Percentiles rank a stretch among this genome's conserved stretches.
phyloP scores from a whole-genome alignment of 345 rosid species.

The Rhizophora mangle region DNA sequence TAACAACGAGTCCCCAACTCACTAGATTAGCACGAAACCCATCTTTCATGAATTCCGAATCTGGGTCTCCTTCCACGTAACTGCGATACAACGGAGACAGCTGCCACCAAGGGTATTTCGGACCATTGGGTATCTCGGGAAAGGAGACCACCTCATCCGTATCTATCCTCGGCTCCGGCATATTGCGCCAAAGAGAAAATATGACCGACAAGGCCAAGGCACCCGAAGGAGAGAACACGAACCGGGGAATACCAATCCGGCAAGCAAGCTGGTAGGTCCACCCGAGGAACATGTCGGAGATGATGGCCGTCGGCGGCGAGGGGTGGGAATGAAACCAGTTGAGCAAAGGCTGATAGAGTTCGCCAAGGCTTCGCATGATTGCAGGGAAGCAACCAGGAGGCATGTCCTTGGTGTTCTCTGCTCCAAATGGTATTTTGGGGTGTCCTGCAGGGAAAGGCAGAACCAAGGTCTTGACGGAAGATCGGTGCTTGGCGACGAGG shows the following conservation, averaged over 20 bases:
- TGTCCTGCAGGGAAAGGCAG: constrained; percentile 15
- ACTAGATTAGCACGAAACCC: constrained; percentile 26
- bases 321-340: constrained; percentile 43
- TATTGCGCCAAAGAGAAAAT: constrained; percentile 23
- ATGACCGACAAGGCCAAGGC: constrained; percentile 32
- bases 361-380: constrained; percentile 23
- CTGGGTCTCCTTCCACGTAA: constrained; percentile 30
- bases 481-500: constrained; percentile 20
- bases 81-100: background rate
- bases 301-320: constrained; percentile 53
- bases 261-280: constrained; percentile 58
- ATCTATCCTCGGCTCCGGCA: constrained; percentile 16
- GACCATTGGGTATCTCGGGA: constrained; percentile 38
- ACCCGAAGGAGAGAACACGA: constrained; percentile 59
- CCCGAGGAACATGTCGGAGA: constrained; percentile 67
- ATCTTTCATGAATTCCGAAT: constrained; percentile 31
- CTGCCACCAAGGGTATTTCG: constrained; percentile 41
- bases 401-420: no score
- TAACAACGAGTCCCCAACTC: constrained; percentile 58
- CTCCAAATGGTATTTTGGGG: constrained; percentile 11
- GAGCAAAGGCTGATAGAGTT: constrained; percentile 38
- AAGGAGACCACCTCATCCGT: constrained; percentile 30
- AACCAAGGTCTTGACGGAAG: constrained; percentile 33
- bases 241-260: constrained; percentile 36
- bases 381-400: constrained; percentile 4